Evolutionary conservation across 1,139 yeast genomes (phyloP).

Genomic region (Yamadazyma triangularis): DNA sequence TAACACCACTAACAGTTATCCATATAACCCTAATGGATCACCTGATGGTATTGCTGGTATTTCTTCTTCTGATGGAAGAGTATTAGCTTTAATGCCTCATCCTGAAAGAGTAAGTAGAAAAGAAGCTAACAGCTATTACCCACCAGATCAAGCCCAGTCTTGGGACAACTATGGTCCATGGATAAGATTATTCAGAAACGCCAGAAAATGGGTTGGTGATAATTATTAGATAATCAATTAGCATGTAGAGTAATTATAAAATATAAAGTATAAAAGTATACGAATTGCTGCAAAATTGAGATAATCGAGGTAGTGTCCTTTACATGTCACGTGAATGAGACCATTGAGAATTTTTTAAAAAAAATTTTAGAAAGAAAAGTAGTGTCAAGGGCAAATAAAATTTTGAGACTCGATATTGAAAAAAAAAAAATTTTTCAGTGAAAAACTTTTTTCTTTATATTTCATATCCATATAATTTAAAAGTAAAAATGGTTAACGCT

Average conservation of each 20-base stretch:
- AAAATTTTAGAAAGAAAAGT: conserved; percentile 4
- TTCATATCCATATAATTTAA: conserved; percentile 2
- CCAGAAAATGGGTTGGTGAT: conserved; percentile 87
- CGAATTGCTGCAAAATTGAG: no score
- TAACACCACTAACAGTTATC: conserved; percentile 72
- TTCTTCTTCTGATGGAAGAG: conserved; percentile 86
- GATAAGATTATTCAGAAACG: conserved; percentile 89
- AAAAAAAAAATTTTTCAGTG: conserved; percentile 12
- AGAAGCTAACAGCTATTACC: conserved; percentile 91
- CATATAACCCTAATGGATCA: conserved; percentile 96
- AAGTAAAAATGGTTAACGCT: conserved; percentile 37
- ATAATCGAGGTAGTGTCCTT: no score
- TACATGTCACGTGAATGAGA: no score
- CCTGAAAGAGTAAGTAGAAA: conserved; percentile 92
- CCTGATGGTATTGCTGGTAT: conserved; percentile 93
- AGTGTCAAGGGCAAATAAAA: conserved; percentile 6
- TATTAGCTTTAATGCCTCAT: conserved; percentile 98
- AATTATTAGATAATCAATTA: conserved; percentile 8
- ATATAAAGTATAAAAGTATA: no score
- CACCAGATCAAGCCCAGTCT: conserved; percentile 55
- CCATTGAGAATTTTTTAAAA: conserved; percentile 1
- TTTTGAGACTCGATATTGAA: conserved; percentile 1
- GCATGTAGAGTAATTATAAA: neutral
- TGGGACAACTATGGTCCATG: conserved; percentile 89
- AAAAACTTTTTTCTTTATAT: conserved; percentile 8